Percentiles rank a stretch among this genome's conserved stretches.
These are phyloP conservation scores for Dittrichia graveolens DNA, from an alignment of 129 eudicot genomes.

Conservation along the genomic window DNA sequence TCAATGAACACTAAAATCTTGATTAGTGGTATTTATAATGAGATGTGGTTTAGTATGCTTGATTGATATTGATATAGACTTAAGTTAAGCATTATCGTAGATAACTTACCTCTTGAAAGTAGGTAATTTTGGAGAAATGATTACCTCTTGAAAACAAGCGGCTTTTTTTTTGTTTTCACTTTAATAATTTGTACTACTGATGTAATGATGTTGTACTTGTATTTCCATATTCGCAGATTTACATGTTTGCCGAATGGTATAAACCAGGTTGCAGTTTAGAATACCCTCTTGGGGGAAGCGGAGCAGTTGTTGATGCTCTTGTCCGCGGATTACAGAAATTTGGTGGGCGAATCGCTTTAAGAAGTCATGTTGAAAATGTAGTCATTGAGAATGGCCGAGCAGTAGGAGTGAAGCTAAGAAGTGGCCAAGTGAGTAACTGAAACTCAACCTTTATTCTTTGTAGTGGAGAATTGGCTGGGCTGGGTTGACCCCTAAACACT, in stretches of 20 bases:
- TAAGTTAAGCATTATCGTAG: no score
- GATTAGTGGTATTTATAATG: no score
- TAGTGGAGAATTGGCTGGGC: background rate
- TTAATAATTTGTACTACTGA: background rate
- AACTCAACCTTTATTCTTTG: background rate
- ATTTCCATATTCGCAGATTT: constrained; percentile 54
- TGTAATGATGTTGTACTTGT: constrained; percentile 10
- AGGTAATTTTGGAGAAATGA: no score
- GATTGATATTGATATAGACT: no score
- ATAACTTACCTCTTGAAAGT: no score
- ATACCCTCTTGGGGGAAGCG: constrained; percentile 92
- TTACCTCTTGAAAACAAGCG: no score
- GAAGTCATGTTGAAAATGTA: constrained; percentile 79
- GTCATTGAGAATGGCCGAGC: constrained; percentile 93
- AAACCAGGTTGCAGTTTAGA: constrained; percentile 90
- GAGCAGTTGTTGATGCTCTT: constrained; percentile 87
- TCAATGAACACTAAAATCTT: no score
- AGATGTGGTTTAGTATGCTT: no score
- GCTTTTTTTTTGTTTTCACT: no score
- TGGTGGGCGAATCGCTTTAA: constrained; percentile 81
- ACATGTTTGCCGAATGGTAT: constrained; percentile 99
- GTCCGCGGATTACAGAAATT: constrained; percentile 80
- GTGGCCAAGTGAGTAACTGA: constrained; percentile 77
- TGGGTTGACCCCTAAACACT: background rate
- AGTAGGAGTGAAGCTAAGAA: constrained; percentile 82